Evolutionary conservation across 352 stramenopile genomes (phyloP), one percentile per base, ranked within the genome.

Genomic region (Phytophthora constricta): DNA sequence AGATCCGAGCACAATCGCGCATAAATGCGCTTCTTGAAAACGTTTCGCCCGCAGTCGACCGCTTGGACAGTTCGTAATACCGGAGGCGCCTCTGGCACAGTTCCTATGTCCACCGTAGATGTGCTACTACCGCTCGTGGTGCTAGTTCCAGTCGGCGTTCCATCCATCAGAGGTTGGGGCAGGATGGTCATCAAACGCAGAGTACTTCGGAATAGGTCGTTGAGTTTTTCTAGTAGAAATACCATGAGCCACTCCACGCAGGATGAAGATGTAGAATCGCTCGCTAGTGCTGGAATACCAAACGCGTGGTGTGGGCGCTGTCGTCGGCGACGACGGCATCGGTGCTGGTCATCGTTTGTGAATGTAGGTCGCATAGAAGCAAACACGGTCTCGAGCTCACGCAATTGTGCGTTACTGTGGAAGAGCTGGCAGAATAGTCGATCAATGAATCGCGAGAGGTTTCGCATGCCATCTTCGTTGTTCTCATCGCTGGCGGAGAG

Each of bases 341-440:
- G 37, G 9, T 60, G 49, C 3, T 16, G 28, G 13, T 76, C 62
- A 7, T 59, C 54, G 50, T 41, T 23, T 23, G 62, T 65, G 14
- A 58, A 53, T 20, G 34, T 51, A n/a, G 60, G 61, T 41, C 70
- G 52, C 58, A 76, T 67, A 16, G 70, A 68, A 8, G 67, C 62
- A 17, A 89, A 91, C 0, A 82, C 58, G 4, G 56, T 69, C 47
- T 95, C 84, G 10, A 95, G 74, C 46, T 91, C 81, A 8, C 80
- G 76, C 2, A 95, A 69, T 53, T 95, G 87, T 17, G 84, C 82
- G 0, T 85, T 86, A 53, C 84, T 93, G 59, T 95, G 87, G 61
- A 95, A 95, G 10, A 95, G 73, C 59, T 95, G 87, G 51, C 87
- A 95, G 37, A 95, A 95, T 0, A 95, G 61, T 25, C 87, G 84